Conservation (phyloP, 352 stramenopile species). For the Thraustochytrium sp. region DNA sequence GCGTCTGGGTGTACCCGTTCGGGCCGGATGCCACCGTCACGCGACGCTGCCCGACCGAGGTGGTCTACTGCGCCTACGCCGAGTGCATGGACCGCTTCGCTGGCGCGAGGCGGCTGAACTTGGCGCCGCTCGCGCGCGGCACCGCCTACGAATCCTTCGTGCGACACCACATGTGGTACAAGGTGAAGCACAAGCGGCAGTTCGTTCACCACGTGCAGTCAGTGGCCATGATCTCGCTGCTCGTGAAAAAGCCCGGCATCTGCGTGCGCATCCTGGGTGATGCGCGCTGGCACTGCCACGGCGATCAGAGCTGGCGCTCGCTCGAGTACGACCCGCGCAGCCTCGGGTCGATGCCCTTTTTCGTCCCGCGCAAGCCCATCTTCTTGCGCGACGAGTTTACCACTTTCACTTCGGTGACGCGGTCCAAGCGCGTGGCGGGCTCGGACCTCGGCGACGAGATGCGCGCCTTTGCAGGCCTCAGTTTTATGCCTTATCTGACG, state of each 20-base stretch:
- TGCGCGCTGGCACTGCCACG: background rate
- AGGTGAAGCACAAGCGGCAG: background rate
- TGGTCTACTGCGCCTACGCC: background rate
- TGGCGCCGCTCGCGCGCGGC: background rate
- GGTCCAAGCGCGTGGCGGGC: background rate
- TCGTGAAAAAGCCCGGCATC: constrained; percentile 7
- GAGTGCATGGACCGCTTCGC: background rate
- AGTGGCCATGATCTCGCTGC: constrained; percentile 17
- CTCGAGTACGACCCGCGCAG: background rate
- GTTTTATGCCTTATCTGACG: constrained; percentile 17
- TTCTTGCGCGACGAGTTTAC: background rate
- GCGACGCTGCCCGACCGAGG: background rate
- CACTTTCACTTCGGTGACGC: background rate
- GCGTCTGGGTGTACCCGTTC: background rate
- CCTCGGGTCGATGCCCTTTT: background rate
- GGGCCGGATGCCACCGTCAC: background rate
- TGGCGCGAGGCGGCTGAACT: background rate
- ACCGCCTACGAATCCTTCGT: constrained; percentile 20
- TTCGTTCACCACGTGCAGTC: constrained; percentile 16
- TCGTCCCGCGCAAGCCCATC: background rate
- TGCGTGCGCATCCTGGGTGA: constrained; percentile 19
- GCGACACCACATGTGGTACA: background rate
- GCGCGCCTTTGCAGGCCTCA: background rate
- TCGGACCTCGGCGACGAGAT: background rate
- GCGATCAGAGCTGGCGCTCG: background rate